Evolutionary conservation across 139 green algal species (phyloP).

Genomic region (Micractinium conductrix): DNA sequence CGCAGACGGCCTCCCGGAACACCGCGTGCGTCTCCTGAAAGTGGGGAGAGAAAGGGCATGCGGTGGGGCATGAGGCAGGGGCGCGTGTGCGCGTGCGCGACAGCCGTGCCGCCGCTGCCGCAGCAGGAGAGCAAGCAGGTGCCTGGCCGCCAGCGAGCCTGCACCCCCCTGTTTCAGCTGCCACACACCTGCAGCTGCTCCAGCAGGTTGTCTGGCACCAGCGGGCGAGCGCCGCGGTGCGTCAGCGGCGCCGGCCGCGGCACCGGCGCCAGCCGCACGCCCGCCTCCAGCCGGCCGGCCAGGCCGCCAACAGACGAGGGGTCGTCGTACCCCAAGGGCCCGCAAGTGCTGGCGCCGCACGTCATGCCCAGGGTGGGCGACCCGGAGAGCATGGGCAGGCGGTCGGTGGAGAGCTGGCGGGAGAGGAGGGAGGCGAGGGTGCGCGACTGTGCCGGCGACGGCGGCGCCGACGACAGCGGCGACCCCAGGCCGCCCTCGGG

Average conservation of each 20-base stretch:
- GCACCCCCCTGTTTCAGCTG: not conserved
- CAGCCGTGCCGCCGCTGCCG: not conserved
- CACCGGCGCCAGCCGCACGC: conserved; percentile 11
- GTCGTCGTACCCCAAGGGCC: not conserved
- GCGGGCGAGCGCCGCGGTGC: not conserved
- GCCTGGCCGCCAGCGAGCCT: not conserved
- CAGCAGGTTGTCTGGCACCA: conserved; percentile 24
- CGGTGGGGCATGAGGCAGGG: not conserved
- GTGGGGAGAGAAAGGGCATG: not conserved
- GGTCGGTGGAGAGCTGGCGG: conserved; percentile 35
- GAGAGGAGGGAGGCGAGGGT: conserved; percentile 1
- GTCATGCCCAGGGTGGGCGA: not conserved
- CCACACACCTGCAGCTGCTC: conserved; percentile 29
- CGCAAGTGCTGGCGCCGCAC: not conserved
- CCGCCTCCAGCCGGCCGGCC: conserved; percentile 17
- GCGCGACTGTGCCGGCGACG: conserved; percentile 7
- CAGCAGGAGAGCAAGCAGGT: not conserved
- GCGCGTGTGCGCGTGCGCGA: not conserved
- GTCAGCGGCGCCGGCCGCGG: not conserved
- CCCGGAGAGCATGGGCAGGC: conserved; percentile 7
- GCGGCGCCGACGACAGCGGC: not conserved
- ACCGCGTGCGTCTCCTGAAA: conserved; percentile 31
- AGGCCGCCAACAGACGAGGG: not conserved
- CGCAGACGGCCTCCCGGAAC: conserved; percentile 39
- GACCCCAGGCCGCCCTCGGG: not conserved